Conservation (phyloP, 768 basidiomycete genomes). For the Cantharellus cinnabarinus region DNA sequence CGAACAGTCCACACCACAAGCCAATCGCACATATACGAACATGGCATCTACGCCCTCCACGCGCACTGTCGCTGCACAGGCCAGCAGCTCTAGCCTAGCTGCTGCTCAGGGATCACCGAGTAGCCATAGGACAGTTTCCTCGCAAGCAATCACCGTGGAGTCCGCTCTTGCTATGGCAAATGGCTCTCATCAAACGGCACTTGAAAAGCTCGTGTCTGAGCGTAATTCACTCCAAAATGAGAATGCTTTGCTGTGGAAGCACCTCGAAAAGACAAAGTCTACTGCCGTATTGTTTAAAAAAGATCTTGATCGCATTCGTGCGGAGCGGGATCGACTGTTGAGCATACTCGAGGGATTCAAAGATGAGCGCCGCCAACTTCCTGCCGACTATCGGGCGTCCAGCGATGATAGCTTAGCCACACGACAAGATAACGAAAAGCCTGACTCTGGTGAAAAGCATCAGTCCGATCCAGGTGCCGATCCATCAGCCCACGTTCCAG, state of each 20-base stretch:
- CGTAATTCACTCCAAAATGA: slow-evolving; percentile 63
- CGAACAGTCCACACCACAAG: not conserved
- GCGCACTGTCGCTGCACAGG: not conserved
- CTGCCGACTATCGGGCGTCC: too few species aligned
- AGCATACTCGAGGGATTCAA: slow-evolving; percentile 12
- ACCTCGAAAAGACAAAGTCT: slow-evolving; percentile 73
- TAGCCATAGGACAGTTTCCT: not conserved
- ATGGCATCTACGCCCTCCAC: not conserved
- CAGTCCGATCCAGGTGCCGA: too few species aligned
- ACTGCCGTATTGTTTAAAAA: slow-evolving; percentile 30
- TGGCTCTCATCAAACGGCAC: slow-evolving; percentile 23
- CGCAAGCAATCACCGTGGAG: slow-evolving; percentile 25
- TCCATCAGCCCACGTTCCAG: too few species aligned
- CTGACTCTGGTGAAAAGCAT: too few species aligned
- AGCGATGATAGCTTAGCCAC: too few species aligned
- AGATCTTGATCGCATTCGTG: slow-evolving; percentile 61
- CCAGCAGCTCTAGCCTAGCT: not conserved
- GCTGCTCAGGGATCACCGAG: not conserved
- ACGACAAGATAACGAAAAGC: too few species aligned
- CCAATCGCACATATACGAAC: not conserved
- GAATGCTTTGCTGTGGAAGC: slow-evolving; percentile 88
- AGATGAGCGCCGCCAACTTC: not conserved
- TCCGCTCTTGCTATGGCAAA: slow-evolving; percentile 21
- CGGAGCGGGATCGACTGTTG: slow-evolving; percentile 50
- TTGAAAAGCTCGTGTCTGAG: slow-evolving; percentile 60